These are phyloP conservation scores for Cucumis cinereus DNA, from an alignment of 306 rosid genomes.

Conservation along the genomic window DNA sequence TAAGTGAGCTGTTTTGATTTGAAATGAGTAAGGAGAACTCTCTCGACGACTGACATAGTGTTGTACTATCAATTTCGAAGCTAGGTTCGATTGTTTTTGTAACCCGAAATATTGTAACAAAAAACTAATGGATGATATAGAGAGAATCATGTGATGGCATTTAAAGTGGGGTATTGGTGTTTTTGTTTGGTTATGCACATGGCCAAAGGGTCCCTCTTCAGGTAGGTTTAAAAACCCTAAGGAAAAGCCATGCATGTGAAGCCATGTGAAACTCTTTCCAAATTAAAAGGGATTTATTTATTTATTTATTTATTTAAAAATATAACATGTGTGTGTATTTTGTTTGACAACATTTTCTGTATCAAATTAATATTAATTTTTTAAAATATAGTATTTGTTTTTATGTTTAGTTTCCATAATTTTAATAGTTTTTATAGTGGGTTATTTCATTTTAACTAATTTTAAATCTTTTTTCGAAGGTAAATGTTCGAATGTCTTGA, in stretches of 20 bases:
- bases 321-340: background rate
- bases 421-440: no score
- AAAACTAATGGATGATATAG: conserved; percentile 16
- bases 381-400: no score
- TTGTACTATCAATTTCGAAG: no score
- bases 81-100: no score
- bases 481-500: no score
- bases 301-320: background rate
- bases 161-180: conserved; percentile 52
- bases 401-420: no score
- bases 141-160: conserved; percentile 55
- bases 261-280: conserved; percentile 55
- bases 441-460: no score
- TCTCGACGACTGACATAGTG: no score
- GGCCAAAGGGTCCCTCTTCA: conserved; percentile 31
- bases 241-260: conserved; percentile 42
- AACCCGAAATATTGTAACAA: no score
- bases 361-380: background rate
- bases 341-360: background rate
- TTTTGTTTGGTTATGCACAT: conserved; percentile 54
- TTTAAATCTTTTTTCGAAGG: no score
- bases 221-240: conserved; percentile 31
- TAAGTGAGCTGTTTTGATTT: conserved; percentile 6
- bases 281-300: background rate
- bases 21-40: conserved; percentile 1